phyloP scores from a whole-genome alignment of 352 stramenopile genomes.

The Phytopythium montanum region DNA sequence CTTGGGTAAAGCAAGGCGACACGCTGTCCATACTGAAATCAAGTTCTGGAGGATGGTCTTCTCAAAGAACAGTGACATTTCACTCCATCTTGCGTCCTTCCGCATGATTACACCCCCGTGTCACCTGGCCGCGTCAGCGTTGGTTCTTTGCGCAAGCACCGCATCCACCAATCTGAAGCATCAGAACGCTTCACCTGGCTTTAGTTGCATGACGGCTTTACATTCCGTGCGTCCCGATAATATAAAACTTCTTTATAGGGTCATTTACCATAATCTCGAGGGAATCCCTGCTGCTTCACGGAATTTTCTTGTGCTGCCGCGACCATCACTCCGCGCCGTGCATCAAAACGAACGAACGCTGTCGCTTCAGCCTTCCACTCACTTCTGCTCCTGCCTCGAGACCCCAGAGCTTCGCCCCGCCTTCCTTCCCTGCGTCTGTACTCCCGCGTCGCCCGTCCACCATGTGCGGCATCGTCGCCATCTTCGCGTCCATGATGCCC shows the following conservation, averaged over 20 bases:
- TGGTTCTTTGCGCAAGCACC: constrained; percentile 1
- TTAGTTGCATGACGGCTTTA: neutral
- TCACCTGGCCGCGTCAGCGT: neutral
- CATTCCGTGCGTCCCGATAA: neutral
- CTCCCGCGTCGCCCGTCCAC: neutral
- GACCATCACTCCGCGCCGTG: neutral
- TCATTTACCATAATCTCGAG: neutral
- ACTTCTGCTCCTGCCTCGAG: constrained; percentile 8
- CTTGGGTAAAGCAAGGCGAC: neutral
- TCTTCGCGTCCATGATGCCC: constrained; percentile 94
- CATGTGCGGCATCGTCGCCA: constrained; percentile 99
- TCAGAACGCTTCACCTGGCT: neutral
- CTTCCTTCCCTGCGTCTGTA: neutral
- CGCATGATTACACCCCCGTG: neutral
- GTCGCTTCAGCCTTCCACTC: neutral
- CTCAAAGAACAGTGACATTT: neutral
- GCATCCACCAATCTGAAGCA: neutral
- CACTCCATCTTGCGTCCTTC: neutral
- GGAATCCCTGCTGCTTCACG: neutral
- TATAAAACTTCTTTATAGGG: neutral
- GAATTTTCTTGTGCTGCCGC: constrained; percentile 42
- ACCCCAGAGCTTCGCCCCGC: neutral
- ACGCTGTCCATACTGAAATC: neutral
- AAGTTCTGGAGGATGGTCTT: neutral
- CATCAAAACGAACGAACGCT: neutral